phyloP scores from a whole-genome alignment of 495 filamentous ascomycete species.

The Aspergillus steynii region DNA sequence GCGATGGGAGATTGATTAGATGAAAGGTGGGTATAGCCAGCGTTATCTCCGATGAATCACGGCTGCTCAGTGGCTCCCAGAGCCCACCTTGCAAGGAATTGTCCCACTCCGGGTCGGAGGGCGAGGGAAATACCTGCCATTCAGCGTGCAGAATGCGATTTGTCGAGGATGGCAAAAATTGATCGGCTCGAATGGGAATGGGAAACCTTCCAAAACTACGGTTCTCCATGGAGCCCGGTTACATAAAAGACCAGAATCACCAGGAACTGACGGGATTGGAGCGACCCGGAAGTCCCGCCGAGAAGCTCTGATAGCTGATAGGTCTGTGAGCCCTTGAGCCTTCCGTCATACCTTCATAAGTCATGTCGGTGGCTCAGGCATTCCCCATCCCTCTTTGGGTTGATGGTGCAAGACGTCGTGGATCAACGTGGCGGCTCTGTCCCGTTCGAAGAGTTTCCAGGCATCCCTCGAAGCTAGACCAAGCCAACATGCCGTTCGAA shows the following conservation, averaged over 20 bases:
- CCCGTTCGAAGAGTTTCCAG: background rate
- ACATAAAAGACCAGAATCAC: background rate
- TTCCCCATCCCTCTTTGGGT: background rate
- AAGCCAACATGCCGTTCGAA: background rate
- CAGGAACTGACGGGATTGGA: background rate
- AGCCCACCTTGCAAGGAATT: background rate
- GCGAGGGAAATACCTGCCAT: constrained; percentile 1
- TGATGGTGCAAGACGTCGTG: too few relatives aligned
- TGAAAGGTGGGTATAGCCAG: constrained; percentile 24
- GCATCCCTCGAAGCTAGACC: background rate
- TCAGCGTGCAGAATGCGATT: background rate
- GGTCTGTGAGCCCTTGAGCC: background rate
- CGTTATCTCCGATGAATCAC: constrained; percentile 24
- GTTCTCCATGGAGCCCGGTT: background rate
- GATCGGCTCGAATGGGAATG: background rate
- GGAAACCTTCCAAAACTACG: too few relatives aligned
- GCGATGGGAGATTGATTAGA: constrained; percentile 27
- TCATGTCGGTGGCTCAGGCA: background rate
- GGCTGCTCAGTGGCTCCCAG: constrained; percentile 12
- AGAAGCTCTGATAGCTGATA: background rate
- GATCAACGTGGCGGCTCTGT: background rate
- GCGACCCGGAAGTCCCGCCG: background rate
- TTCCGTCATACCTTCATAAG: background rate
- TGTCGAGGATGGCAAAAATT: background rate
- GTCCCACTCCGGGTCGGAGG: background rate